Evolutionary conservation across 2,329 filamentous ascomycete species (phyloP).

Genomic region (Colletotrichum euphorbiae): DNA sequence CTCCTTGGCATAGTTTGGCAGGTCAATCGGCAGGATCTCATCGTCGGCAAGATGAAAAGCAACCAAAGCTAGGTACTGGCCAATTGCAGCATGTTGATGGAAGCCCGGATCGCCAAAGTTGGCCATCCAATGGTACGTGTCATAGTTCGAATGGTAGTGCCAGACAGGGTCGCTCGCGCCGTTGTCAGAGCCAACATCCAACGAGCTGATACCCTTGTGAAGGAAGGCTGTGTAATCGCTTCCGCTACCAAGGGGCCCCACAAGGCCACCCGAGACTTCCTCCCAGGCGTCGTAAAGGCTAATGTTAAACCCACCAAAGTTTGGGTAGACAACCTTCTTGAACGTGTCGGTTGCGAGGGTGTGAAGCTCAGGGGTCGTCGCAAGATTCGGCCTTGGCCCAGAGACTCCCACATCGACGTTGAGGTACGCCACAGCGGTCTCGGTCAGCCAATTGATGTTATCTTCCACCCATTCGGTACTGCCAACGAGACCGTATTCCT

Average conservation of each 20-base stretch:
- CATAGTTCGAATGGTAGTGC: conserved; percentile 85
- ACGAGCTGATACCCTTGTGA: conserved; percentile 60
- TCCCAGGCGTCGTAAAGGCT: conserved; percentile 57
- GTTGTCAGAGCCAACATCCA: conserved; percentile 67
- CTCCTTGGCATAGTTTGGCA: conserved; percentile 55
- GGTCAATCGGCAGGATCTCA: conserved; percentile 54
- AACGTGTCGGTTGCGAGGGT: conserved; percentile 72
- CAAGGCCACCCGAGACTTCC: conserved; percentile 47
- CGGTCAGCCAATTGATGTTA: conserved; percentile 78
- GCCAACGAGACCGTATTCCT: conserved; percentile 84
- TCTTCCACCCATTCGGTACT: conserved; percentile 92
- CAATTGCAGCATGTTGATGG: conserved; percentile 68
- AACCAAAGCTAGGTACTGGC: conserved; percentile 58
- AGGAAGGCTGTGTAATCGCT: conserved; percentile 77
- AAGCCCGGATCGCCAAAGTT: conserved; percentile 77
- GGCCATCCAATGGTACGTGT: conserved; percentile 87
- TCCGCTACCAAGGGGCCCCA: conserved; percentile 71
- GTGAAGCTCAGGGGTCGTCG: conserved; percentile 76
- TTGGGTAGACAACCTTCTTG: conserved; percentile 66
- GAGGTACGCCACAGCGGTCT: conserved; percentile 79
- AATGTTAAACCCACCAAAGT: conserved; percentile 64
- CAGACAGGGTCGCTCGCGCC: conserved; percentile 67
- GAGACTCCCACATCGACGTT: conserved; percentile 79
- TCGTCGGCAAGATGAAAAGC: conserved; percentile 53
- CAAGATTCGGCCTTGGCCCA: conserved; percentile 68